Evolutionary conservation across 305 asterid species (phyloP).

Genomic region (Fraxinus sp.): DNA sequence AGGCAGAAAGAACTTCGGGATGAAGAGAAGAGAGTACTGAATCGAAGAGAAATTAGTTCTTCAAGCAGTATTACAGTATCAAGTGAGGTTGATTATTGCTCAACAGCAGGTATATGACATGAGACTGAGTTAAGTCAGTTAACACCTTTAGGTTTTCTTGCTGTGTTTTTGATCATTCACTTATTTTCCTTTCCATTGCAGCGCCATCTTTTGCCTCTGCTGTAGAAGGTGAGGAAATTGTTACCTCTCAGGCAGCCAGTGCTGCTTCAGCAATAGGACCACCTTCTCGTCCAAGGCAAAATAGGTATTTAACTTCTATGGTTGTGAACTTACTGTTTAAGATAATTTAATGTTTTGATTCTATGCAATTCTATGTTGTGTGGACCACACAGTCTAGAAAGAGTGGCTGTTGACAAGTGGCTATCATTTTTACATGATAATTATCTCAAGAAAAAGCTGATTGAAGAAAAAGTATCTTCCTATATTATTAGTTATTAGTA

Average conservation of each 20-base stretch:
- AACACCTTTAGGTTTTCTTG: conserved; percentile 4
- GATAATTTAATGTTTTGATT: not conserved
- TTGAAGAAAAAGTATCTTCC: not conserved
- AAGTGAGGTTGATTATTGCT: conserved; percentile 54
- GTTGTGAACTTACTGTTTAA: conserved; percentile 5
- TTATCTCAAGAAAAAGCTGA: not conserved
- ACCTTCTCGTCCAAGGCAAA: conserved; percentile 56
- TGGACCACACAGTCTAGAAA: not conserved
- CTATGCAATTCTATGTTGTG: not conserved
- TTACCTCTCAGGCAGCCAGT: conserved; percentile 46
- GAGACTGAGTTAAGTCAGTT: conserved; percentile 9
- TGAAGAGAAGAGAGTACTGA: conserved; percentile 69
- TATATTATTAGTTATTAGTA: not conserved
- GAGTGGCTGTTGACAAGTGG: conserved; percentile 1
- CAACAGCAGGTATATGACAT: conserved; percentile 59
- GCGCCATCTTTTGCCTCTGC: conserved; percentile 63
- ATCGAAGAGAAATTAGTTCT: conserved; percentile 57
- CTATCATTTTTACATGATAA: not conserved
- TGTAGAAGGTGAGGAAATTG: conserved; percentile 60
- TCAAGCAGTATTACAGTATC: conserved; percentile 56
- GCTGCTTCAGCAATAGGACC: conserved; percentile 47
- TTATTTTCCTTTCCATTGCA: conserved; percentile 29
- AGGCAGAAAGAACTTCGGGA: conserved; percentile 89
- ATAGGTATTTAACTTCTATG: conserved; percentile 46
- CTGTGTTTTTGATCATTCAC: conserved; percentile 3